Base-by-base conservation (phyloP, 805 yeast genomes). In the Yueomyces sinensis region DNA sequence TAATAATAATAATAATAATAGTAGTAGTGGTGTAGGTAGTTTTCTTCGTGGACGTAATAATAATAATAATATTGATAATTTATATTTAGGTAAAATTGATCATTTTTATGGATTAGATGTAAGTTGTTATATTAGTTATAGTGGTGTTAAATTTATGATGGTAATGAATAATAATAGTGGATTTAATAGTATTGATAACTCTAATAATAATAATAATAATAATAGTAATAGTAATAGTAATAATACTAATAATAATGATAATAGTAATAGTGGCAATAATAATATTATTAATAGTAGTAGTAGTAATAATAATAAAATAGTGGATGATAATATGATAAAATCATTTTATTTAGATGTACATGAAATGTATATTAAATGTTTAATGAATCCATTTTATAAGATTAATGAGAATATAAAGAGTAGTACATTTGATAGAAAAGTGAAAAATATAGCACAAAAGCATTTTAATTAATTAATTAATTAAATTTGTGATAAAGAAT, bases 81-180 rank as follows among this genome's bases (percentile, higher is more conserved):
- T 25, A n/a, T 78, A 81, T 49, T 60, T 86, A 41, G 87, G 89
- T 31, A 72, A 72, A 31, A 72, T 89, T 15, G 98, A 91, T 58
- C 74, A 77, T 27, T 89, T 84, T 55, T 83, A 87, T 54, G 93
- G 91, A 4, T 73, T 76, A 43, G 62, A 68, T 32, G 72, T 89
- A n/a, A 81, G 84, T 36, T 93, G 89, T 3, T 91, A 75, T 52
- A 67, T 89, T 29, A 83, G 95, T 0, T 86, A 86, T 34, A 89
- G 95, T 4, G 87, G 84, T 49, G 70, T 82, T 45, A 84, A 84
- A 52, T 72, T 89, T 41, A 57, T 91, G 16, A 66, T 91, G 42
- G 60, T 80, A 3, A 7, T 9, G 6, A 6, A n/a, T 5, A 11
- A 7, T 13, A n/a, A 6, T 25, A 6, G 15, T 25, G 15, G 15